These are phyloP conservation scores for Venturia carpophila DNA, from an alignment of 2,329 filamentous ascomycete genomes.

Conservation along the genomic window DNA sequence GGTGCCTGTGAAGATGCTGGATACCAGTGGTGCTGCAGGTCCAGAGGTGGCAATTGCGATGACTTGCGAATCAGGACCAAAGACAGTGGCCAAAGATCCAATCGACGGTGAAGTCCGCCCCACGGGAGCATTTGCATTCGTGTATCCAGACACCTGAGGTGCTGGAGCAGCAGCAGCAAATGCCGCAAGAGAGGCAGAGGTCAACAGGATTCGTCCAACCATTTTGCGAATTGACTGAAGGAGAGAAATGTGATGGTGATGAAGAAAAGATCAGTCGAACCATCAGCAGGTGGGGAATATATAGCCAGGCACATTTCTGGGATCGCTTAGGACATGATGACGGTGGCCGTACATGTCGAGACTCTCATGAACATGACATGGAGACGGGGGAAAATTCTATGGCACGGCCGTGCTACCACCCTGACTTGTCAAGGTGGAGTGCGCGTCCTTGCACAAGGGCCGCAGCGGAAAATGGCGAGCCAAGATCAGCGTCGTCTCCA, in stretches of 20 bases:
- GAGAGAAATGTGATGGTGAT: neutral
- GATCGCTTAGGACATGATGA: neutral
- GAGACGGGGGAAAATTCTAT: neutral
- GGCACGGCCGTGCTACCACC: too few species aligned
- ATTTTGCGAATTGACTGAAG: neutral
- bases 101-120: constrained; percentile 28
- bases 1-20: constrained; percentile 46
- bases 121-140: constrained; percentile 38
- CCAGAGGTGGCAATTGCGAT: constrained; percentile 30
- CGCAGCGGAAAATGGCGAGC: neutral
- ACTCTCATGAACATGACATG: neutral
- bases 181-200: constrained; percentile 26
- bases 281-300: neutral
- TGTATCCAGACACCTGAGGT: constrained; percentile 39
- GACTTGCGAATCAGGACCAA: constrained; percentile 39
- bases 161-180: constrained; percentile 29
- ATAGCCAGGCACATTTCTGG: neutral
- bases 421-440: too few species aligned
- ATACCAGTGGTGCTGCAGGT: constrained; percentile 39
- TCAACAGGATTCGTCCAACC: neutral
- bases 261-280: neutral
- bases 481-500: neutral
- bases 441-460: neutral
- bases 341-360: neutral
- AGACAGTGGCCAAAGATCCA: constrained; percentile 33